Base-by-base conservation (phyloP, 495 filamentous ascomycete species). In the Podospora pseudoanserina region DNA sequence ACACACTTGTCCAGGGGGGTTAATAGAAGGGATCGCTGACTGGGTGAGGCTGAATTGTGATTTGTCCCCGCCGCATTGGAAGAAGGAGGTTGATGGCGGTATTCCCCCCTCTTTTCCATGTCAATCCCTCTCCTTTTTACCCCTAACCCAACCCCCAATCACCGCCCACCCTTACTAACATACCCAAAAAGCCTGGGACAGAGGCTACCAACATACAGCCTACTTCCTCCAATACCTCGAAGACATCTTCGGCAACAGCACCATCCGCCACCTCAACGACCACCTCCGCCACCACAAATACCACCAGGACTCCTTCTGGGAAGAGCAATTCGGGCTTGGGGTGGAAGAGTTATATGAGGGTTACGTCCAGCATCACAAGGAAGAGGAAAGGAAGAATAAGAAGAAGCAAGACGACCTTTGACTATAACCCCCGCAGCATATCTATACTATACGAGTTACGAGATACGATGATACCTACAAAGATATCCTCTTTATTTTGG, bases 11-110 rank as follows among this genome's bases (percentile, higher is more conserved):
- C 94, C 94, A 0, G 88, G 89, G 16, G 95, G 95, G 0, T 71
- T 99, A 68, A 89, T 96, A 65, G 95, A 99, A 75, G 95, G 95
- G 0, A 88, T 99, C 65, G 94, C 95, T 18, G 95, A 99, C 75
- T 99, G 92, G 85, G 94, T 99, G 9, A 84, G 95, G 7, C 78
- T 99, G 62, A 88, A 86, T 68, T 87, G 89, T 64, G 86, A 87
- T 1, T 77, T 96, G 56, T 84, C 80, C 54, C 92, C 95, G 20
- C 91, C 92, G 56, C 93, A 97, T 80, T 99, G 95, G 95, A 88
- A 85, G 70, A 84, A 83, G 3, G 83, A 82, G 65, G 62, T 69
- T 0, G 66, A 44, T 4, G 70, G 72, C 15, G 64, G 72, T 76
- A 69, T 64, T 65, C 54, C 5, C 23, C 55, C 54, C 13, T 19